Base-by-base conservation (phyloP, 495 filamentous ascomycete genomes). In the Podospora pseudocomata region DNA sequence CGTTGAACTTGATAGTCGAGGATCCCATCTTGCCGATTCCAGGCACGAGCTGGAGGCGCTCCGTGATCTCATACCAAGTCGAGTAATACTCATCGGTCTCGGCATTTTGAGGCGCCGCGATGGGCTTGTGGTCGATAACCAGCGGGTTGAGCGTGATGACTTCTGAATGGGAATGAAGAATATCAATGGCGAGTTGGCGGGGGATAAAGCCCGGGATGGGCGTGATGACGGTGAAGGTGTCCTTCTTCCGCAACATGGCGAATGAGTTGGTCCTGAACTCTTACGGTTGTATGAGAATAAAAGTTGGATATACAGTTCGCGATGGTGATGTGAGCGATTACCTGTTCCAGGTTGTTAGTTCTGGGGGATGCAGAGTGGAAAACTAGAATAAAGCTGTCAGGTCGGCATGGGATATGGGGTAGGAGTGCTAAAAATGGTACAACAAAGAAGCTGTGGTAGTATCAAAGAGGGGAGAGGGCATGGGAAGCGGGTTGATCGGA, bases 131-230 rank as follows among this genome's bases (percentile, higher is more conserved):
- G 4, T 84, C 81, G 66, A 91, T 82, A 18, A 93, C 91, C 26
- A 92, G 86, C 0, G 91, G 91, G 73, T 92, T 93, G 27, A 92
- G 81, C 0, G 87, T 88, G 74, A 93, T 92, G 76, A 93, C 90
- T 69, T 87, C 87, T 65, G 82, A 79, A 73, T 92, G 91, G 66
- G 86, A 77, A 68, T 82, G 73, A 13, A 83, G 77, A 57, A 83
- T 78, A 57, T 81, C 81, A 68, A 83, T 72, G 60, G 81, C 75
- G 55, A 80, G 73, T 72, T 81, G 81, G 67, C 81, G 81, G 19
- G 81, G 80, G 63, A 83, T 83, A 60, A 81, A 83, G 62, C 76
- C 72, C 66, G 81, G 81, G 60, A 83, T 82, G 27, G 81, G 81
- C 55, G 80, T 83, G 70, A 83, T 79, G 16, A 83, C 71, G 6